phyloP scores from a whole-genome alignment of 106 monocot species.

The Alisma plantagoaquatica region DNA sequence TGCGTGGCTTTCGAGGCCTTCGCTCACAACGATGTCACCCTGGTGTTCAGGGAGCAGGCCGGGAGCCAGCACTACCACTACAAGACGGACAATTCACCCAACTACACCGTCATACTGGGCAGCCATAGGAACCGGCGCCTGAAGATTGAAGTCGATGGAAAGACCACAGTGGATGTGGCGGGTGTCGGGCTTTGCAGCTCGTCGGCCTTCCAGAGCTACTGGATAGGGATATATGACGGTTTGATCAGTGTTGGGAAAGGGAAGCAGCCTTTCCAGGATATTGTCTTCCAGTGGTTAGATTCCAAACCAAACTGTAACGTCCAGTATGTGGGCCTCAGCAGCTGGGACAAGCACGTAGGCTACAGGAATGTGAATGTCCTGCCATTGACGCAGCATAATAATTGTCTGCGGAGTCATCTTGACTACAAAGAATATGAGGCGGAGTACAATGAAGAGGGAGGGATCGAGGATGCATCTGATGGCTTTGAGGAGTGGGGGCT shows the following conservation, averaged over 20 bases:
- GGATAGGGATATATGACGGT: slow-evolving; percentile 90
- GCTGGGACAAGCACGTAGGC: slow-evolving; percentile 97
- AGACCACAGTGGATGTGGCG: slow-evolving; percentile 68
- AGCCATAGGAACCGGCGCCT: slow-evolving; percentile 85
- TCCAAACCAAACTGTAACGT: slow-evolving; percentile 48
- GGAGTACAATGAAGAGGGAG: slow-evolving; percentile 24
- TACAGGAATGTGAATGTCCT: slow-evolving; percentile 81
- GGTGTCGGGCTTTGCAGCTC: slow-evolving; percentile 77
- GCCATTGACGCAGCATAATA: slow-evolving; percentile 35
- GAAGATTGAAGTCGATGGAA: slow-evolving; percentile 88
- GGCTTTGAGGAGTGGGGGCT: slow-evolving; percentile 42
- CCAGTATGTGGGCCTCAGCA: slow-evolving; percentile 84
- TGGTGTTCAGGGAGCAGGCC: slow-evolving; percentile 86
- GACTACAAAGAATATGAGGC: slow-evolving; percentile 39
- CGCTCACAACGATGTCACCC: slow-evolving; percentile 90
- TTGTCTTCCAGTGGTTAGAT: slow-evolving; percentile 81
- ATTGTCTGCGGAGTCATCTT: slow-evolving; percentile 27
- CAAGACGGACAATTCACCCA: slow-evolving; percentile 77
- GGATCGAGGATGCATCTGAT: slow-evolving; percentile 14
- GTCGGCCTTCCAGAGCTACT: slow-evolving; percentile 79
- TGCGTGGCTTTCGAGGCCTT: slow-evolving; percentile 89
- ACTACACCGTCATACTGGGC: slow-evolving; percentile 85
- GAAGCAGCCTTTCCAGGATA: slow-evolving; percentile 63
- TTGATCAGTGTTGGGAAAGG: slow-evolving; percentile 82
- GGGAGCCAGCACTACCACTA: slow-evolving; percentile 89